Evolutionary conservation across 176 grass and related monocot genomes (phyloP).

Genomic region (Aegilops umbellulata): DNA sequence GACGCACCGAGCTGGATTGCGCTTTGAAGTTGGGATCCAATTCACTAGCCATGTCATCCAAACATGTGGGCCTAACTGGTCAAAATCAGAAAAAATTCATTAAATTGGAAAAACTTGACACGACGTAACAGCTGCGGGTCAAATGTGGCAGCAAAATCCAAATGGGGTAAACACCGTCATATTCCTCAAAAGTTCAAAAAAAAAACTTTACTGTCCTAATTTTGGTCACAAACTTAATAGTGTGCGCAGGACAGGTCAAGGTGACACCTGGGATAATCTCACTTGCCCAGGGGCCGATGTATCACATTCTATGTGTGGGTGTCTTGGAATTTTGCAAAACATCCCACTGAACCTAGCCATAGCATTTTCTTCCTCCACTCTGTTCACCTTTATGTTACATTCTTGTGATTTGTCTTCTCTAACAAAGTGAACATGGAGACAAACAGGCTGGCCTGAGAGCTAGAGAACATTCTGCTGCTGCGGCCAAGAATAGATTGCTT

Average conservation of each 20-base stretch:
- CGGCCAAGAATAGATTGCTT: neutral
- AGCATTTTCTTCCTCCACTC: neutral
- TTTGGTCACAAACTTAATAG: constrained; percentile 3
- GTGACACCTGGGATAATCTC: neutral
- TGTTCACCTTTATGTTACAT: neutral
- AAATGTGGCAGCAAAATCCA: no score
- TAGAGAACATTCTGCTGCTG: neutral
- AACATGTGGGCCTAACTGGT: no score
- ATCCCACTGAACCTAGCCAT: neutral
- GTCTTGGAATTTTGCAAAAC: neutral
- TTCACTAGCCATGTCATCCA: no score
- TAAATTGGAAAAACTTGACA: no score
- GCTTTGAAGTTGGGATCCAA: no score
- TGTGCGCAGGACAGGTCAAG: neutral
- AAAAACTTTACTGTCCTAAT: neutral
- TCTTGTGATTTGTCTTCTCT: neutral
- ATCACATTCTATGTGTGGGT: neutral
- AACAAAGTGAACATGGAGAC: neutral
- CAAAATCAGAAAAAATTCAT: no score
- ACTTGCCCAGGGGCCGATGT: neutral
- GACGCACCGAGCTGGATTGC: no score
- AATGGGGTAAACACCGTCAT: no score
- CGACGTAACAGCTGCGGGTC: no score
- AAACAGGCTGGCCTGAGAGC: neutral
- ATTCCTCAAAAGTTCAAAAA: neutral